A percentile compares a stretch with the other conserved stretches of the same genome.
These are phyloP conservation scores for Bromus sterilis DNA, from an alignment of 176 grass and related monocot species.

Conservation along the genomic window DNA sequence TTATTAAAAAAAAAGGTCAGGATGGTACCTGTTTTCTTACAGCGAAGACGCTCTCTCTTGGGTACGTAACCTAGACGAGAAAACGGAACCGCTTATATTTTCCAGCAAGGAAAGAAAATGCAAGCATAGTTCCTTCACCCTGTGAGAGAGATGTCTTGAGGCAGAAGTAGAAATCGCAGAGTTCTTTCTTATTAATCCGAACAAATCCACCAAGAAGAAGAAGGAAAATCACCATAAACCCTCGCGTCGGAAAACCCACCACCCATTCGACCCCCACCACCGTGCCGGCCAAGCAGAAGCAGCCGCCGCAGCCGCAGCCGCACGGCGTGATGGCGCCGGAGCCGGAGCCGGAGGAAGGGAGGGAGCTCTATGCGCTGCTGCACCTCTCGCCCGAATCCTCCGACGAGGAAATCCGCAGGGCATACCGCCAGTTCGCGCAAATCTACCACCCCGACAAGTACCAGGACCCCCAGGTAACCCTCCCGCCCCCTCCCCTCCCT, in stretches of 20 bases:
- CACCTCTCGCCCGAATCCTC: slow-evolving; percentile 81
- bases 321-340: slow-evolving; percentile 22
- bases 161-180: slow-evolving; percentile 15
- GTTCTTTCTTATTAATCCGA: background rate
- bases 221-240: slow-evolving; percentile 21
- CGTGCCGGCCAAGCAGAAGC: background rate
- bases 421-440: slow-evolving; percentile 90
- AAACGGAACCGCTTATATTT: background rate
- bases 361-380: slow-evolving; percentile 72
- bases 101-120: background rate
- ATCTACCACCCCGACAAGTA: slow-evolving; percentile 96
- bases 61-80: background rate
- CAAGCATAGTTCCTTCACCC: background rate
- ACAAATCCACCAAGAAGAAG: background rate
- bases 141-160: background rate
- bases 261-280: background rate
- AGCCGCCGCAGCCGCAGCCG: background rate
- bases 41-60: background rate
- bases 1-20: no score
- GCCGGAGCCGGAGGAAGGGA: slow-evolving; percentile 41
- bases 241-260: background rate
- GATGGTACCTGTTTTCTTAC: background rate
- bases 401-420: slow-evolving; percentile 77
- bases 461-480: slow-evolving; percentile 50
- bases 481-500: background rate